Conservation (phyloP, 129 eudicot genomes). For the Scalesia atractyloides region DNA sequence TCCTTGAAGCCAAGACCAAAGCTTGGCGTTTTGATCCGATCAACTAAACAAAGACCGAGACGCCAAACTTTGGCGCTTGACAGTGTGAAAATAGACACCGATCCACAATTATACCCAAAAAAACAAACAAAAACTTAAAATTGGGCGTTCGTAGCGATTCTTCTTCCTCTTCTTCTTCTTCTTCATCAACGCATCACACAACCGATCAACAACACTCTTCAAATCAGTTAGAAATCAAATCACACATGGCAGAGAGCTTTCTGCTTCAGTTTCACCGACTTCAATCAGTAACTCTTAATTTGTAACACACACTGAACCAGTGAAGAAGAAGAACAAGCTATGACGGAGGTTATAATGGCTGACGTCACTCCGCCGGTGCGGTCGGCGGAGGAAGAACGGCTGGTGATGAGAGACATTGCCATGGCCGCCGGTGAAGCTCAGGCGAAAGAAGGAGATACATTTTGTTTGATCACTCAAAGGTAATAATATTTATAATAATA, state of each 20-base stretch:
- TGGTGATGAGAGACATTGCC: conserved; percentile 64
- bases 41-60: no score
- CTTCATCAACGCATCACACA: not conserved
- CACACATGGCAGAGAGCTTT: conserved; percentile 14
- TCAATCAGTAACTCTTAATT: not conserved
- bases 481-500: not conserved
- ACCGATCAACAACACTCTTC: conserved; percentile 8
- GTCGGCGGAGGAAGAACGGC: conserved; percentile 81
- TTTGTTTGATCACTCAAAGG: conserved; percentile 75
- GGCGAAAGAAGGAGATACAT: conserved; percentile 71
- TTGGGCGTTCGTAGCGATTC: conserved; percentile 7
- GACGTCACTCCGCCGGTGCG: conserved; percentile 34
- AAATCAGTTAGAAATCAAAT: conserved; percentile 11
- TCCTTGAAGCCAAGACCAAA: no score
- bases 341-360: conserved; percentile 30
- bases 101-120: no score
- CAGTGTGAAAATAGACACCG: no score
- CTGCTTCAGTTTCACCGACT: conserved; percentile 26
- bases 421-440: conserved; percentile 68
- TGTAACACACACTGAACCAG: not conserved
- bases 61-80: no score
- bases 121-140: not conserved
- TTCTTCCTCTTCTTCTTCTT: not conserved
- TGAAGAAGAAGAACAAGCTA: conserved; percentile 8
- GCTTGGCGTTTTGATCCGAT: no score